Evolutionary conservation across 306 rosid genomes (phyloP).

Genomic region (Pyrus bretschneideri): DNA sequence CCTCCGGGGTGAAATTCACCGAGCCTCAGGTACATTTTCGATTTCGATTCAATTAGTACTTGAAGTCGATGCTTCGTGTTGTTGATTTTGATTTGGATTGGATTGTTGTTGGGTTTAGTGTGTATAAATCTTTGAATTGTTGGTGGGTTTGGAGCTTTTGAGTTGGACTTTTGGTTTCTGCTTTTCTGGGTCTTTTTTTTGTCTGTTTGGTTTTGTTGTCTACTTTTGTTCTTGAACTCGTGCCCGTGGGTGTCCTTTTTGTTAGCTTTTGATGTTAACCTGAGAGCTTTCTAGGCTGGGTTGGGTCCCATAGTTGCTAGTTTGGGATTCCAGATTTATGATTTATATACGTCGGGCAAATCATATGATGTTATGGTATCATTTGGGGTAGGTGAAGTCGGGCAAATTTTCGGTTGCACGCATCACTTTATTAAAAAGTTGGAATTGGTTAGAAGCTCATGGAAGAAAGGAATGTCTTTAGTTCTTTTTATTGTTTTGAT

Average conservation of each 20-base stretch:
- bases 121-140: constrained; percentile 4
- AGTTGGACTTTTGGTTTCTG: constrained; percentile 4
- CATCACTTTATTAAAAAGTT: constrained; percentile 3
- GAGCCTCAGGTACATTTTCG: constrained; percentile 69
- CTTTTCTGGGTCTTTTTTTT: constrained; percentile 9
- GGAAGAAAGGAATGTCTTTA: background rate
- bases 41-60: background rate
- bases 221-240: background rate
- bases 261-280: constrained; percentile 27
- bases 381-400: constrained; percentile 18
- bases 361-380: constrained; percentile 9
- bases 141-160: constrained; percentile 1
- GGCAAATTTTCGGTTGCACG: constrained; percentile 14
- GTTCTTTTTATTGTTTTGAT: constrained; percentile 2
- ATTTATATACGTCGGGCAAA: constrained; percentile 13
- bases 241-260: constrained; percentile 15
- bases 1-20: constrained; percentile 74
- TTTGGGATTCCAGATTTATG: constrained; percentile 13
- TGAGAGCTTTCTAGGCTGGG: constrained; percentile 28
- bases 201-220: constrained; percentile 9
- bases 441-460: constrained; percentile 4
- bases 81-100: constrained; percentile 16
- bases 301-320: constrained; percentile 38
- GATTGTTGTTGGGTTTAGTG: constrained; percentile 7
- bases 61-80: background rate